These are phyloP conservation scores for Aspergillus affinis DNA, from an alignment of 495 filamentous ascomycete species.

Conservation along the genomic window DNA sequence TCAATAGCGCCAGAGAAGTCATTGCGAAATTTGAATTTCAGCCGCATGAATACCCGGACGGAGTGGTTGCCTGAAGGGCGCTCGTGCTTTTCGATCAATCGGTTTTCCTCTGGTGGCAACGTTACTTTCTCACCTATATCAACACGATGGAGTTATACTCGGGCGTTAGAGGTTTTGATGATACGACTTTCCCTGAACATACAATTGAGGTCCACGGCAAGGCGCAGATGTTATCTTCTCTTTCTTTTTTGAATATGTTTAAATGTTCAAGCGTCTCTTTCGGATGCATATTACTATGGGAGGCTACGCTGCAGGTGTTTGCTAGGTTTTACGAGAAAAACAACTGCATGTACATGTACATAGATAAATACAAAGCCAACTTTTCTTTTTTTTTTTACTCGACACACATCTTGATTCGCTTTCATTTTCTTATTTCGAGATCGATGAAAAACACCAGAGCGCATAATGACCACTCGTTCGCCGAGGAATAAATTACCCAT, in stretches of 20 bases:
- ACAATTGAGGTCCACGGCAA: not conserved
- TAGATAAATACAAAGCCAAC: not conserved
- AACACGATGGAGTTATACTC: not conserved
- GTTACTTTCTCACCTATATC: not conserved
- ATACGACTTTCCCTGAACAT: not conserved
- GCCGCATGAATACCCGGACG: slow-evolving; percentile 40
- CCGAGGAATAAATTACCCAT: slow-evolving; percentile 4
- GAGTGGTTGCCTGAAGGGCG: slow-evolving; percentile 14
- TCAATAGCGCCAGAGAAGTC: slow-evolving; percentile 37
- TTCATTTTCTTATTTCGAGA: not conserved
- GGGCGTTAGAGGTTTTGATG: not conserved
- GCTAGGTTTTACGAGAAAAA: not conserved
- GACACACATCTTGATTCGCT: not conserved
- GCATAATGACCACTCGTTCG: slow-evolving; percentile 8
- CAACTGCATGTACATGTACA: not conserved
- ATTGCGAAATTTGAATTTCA: slow-evolving; percentile 44
- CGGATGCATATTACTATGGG: not conserved
- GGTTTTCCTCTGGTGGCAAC: not conserved
- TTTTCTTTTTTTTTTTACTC: not conserved
- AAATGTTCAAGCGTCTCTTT: not conserved
- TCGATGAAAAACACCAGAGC: not conserved
- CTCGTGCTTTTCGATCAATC: not conserved
- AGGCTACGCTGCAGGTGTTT: not conserved
- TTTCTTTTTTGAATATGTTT: not conserved
- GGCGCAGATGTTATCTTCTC: not conserved